Evolutionary conservation across 495 filamentous ascomycete species (phyloP), one percentile per base, ranked within the genome.

Genomic region (Annulohypoxylon moriforme): DNA sequence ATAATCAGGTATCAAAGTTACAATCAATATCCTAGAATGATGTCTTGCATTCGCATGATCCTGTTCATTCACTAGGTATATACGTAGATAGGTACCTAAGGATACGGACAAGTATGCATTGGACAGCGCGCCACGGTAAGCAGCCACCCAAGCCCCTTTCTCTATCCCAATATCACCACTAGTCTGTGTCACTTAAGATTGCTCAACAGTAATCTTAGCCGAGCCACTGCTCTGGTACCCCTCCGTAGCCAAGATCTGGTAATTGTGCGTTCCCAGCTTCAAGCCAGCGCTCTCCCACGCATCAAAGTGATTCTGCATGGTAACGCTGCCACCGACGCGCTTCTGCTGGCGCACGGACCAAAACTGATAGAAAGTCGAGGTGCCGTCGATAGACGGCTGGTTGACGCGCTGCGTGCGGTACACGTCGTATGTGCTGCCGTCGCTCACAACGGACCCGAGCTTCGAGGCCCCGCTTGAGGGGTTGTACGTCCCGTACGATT

Each of bases 371-470:
- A 89, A 89, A 56, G 86, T 89, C 10, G 72, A 66, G 56, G 84
- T 87, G 31, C 88, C 88, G 14, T 79, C 77, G 75, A 90, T 89
- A 16, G 83, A 85, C 4, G 86, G 86, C 79, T 88, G 82, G 80
- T 92, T 88, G 75, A 80, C 79, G 50, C 87, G 88, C 52, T 81
- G 80, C 44, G 82, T 82, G 71, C 84, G 80, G 81, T 87, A 89
- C 79, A 92, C 87, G 61, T 89, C 83, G 82, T 93, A 93, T 9
- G 81, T 87, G 44, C 80, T 77, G 58, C 90, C 90, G 78, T 92
- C 91, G 44, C 76, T 82, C 44, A 75, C 77, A 47, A 91, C 79
- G 20, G 81, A 85, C 52, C 89, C 90, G 71, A 84, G 84, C 75
- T 83, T 81, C 0, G 74, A 76, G 20, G 81, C 81, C 24, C 80